Evolutionary conservation across 148 eudicot genomes (phyloP).

Genomic region (Rhododendron ferrugineum): DNA sequence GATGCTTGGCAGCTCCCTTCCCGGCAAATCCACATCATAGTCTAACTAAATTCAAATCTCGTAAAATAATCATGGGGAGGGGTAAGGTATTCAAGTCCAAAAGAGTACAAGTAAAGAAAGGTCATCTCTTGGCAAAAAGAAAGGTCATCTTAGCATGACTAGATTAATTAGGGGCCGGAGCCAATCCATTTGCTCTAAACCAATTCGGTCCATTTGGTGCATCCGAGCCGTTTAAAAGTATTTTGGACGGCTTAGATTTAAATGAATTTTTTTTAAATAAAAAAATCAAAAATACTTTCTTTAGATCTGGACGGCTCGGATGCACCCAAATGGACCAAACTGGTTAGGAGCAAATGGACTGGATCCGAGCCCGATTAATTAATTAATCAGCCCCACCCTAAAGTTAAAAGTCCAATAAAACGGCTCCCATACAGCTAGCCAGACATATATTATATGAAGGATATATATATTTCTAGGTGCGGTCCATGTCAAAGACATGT

Average conservation of each 20-base stretch:
- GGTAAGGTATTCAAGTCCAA: background rate
- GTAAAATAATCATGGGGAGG: background rate
- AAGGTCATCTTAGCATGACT: background rate
- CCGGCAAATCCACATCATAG: background rate
- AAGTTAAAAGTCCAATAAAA: constrained; percentile 11
- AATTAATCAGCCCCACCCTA: constrained; percentile 1
- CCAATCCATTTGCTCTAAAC: too few species aligned
- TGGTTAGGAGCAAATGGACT: too few species aligned
- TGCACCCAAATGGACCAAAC: too few species aligned
- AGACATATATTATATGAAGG: background rate
- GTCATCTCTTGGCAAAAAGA: background rate
- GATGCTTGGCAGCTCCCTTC: too few species aligned
- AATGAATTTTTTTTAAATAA: too few species aligned
- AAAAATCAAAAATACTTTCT: too few species aligned
- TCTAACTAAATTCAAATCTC: background rate
- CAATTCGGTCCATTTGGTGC: too few species aligned
- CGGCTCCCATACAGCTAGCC: constrained; percentile 4
- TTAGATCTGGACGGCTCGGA: too few species aligned
- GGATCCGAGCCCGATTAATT: too few species aligned
- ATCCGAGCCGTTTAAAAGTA: too few species aligned
- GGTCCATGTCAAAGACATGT: background rate
- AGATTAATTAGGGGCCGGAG: background rate
- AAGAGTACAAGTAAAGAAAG: background rate
- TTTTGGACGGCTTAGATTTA: too few species aligned
- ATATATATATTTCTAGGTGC: background rate